A percentile compares a stretch with the other conserved stretches of the same genome.
These are phyloP conservation scores for Annulohypoxylon stygium DNA, from an alignment of 495 filamentous ascomycete genomes.

Conservation along the genomic window DNA sequence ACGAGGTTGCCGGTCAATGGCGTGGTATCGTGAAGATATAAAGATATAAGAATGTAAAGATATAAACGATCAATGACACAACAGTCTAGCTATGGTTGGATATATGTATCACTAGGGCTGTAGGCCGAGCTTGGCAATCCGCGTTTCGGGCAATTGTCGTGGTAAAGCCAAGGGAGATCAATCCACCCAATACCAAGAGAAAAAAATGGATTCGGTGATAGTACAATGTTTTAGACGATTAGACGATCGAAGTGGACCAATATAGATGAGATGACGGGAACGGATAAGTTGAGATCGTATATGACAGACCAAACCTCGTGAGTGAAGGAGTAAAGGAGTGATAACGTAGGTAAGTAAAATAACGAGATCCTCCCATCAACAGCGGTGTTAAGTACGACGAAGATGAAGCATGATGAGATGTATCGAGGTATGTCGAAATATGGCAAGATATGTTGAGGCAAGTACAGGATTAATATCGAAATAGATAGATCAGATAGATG, in stretches of 20 bases:
- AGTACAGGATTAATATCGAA: conserved; percentile 13
- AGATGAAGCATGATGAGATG: conserved; percentile 3
- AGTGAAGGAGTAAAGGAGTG: neutral
- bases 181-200: conserved; percentile 39
- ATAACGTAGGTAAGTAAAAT: neutral
- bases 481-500: conserved; percentile 17
- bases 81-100: conserved; percentile 35
- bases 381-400: conserved; percentile 13
- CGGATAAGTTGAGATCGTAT: conserved; percentile 8
- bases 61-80: conserved; percentile 6
- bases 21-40: conserved; percentile 30
- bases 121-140: conserved; percentile 38
- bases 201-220: conserved; percentile 16
- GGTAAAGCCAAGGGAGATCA: conserved; percentile 36
- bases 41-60: neutral
- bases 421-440: neutral
- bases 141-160: conserved; percentile 37
- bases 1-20: conserved; percentile 23
- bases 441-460: neutral
- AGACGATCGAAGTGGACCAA: conserved; percentile 18
- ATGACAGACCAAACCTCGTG: neutral
- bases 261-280: conserved; percentile 27
- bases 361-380: neutral
- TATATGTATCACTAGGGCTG: conserved; percentile 39
- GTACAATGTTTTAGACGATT: conserved; percentile 28